Percentiles rank a stretch among this genome's conserved stretches.
phyloP scores from a whole-genome alignment of 2,329 filamentous ascomycete genomes.

The Phialophora verrucosa region DNA sequence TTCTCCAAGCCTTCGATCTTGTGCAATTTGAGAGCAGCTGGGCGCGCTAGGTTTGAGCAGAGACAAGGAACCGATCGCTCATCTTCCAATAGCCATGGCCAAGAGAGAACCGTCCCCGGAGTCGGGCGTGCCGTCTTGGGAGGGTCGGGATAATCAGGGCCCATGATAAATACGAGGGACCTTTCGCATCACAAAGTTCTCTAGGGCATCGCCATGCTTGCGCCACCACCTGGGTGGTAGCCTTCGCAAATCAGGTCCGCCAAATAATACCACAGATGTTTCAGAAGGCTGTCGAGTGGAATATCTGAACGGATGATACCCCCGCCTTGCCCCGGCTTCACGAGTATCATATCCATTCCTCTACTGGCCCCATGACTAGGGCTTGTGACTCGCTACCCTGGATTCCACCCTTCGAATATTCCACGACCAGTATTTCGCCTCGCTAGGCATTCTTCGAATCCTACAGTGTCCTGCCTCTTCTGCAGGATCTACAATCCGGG shows the following conservation, averaged over 20 bases:
- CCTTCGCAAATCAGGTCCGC: constrained; percentile 19
- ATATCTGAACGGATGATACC: not conserved
- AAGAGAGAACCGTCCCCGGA: constrained; percentile 5
- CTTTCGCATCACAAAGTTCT: constrained; percentile 20
- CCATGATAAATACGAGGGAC: constrained; percentile 11
- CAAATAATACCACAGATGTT: constrained; percentile 1
- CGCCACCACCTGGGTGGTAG: constrained; percentile 7
- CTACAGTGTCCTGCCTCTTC: constrained; percentile 1
- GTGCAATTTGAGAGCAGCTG: not conserved
- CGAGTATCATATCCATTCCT: constrained; percentile 11
- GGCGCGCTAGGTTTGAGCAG: not conserved
- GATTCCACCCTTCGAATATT: constrained; percentile 14
- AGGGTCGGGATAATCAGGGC: constrained; percentile 2
- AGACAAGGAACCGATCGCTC: not conserved
- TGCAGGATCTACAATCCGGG: constrained; percentile 9
- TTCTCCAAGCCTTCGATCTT: not conserved
- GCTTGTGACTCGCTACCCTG: constrained; percentile 30
- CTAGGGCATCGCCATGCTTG: constrained; percentile 13
- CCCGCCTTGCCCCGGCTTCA: constrained; percentile 5
- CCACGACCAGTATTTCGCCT: constrained; percentile 27
- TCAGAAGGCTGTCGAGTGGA: not conserved
- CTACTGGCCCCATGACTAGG: constrained; percentile 26
- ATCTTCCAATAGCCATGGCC: constrained; percentile 1
- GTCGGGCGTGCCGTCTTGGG: constrained; percentile 8
- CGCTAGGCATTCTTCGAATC: constrained; percentile 27